Evolutionary conservation across 768 basidiomycete species (phyloP).

Genomic region (Macrolepiota albuminosa): DNA sequence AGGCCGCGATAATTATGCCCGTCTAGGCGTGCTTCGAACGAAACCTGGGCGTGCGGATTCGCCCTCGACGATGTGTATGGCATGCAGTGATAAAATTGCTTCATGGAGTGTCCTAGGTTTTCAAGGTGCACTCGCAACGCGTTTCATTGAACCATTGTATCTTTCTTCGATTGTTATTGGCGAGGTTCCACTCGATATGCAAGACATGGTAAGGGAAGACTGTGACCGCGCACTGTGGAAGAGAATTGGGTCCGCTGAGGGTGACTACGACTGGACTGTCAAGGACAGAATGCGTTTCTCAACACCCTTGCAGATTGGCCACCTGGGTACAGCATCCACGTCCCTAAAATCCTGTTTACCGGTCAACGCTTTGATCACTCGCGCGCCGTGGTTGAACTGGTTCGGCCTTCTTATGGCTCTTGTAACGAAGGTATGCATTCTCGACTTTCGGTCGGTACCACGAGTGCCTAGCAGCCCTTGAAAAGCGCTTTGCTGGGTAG

Average conservation of each 20-base stretch:
- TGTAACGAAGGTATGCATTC: slow-evolving; percentile 64
- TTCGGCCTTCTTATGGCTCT: slow-evolving; percentile 31
- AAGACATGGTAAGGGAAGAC: slow-evolving; percentile 44
- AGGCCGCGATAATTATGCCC: slow-evolving; percentile 76
- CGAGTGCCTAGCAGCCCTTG: not conserved
- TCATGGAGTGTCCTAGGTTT: slow-evolving; percentile 81
- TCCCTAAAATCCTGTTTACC: slow-evolving; percentile 57
- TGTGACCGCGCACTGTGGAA: slow-evolving; percentile 65
- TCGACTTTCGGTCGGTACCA: not conserved
- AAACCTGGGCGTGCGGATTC: slow-evolving; percentile 94
- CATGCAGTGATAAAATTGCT: slow-evolving; percentile 94
- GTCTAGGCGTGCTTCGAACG: slow-evolving; percentile 77
- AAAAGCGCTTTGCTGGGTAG: slow-evolving; percentile 68
- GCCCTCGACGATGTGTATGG: slow-evolving; percentile 77
- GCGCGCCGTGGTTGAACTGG: slow-evolving; percentile 28
- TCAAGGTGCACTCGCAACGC: slow-evolving; percentile 74
- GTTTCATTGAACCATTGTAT: slow-evolving; percentile 57
- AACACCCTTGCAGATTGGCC: slow-evolving; percentile 36
- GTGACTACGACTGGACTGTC: slow-evolving; percentile 24
- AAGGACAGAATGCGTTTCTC: not conserved
- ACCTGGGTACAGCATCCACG: slow-evolving; percentile 40
- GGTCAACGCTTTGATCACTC: slow-evolving; percentile 55
- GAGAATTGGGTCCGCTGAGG: slow-evolving; percentile 41
- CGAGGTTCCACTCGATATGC: slow-evolving; percentile 46
- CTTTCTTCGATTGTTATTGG: slow-evolving; percentile 66